Evolutionary conservation across 108 stramenopile genomes (phyloP).

Genomic region (Asterionellopsis glacialis): DNA sequence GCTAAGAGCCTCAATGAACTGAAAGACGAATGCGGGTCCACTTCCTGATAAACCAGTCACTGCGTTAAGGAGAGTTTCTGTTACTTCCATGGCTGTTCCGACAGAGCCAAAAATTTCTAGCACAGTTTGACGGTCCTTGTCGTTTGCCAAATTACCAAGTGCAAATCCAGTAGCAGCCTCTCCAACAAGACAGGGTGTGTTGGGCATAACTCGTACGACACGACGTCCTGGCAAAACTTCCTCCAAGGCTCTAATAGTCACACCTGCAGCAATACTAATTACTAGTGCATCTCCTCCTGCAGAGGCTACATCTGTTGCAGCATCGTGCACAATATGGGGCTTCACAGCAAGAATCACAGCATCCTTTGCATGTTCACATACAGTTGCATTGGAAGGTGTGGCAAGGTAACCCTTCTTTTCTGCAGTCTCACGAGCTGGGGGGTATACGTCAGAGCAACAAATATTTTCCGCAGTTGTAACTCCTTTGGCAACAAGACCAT

Average conservation of each 20-base stretch:
- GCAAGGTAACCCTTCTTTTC: constrained; percentile 52
- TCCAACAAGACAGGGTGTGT: constrained; percentile 90
- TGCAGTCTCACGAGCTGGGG: constrained; percentile 50
- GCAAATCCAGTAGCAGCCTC: constrained; percentile 84
- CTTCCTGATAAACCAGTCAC: constrained; percentile 93
- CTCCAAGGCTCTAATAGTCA: constrained; percentile 67
- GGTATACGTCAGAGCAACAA: constrained; percentile 55
- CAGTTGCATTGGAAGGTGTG: constrained; percentile 47
- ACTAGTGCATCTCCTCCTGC: constrained; percentile 35
- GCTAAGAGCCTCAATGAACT: constrained; percentile 94
- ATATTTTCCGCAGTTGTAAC: constrained; percentile 45
- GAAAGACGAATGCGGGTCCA: constrained; percentile 94
- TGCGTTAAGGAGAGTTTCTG: constrained; percentile 77
- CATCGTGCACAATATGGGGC: constrained; percentile 49
- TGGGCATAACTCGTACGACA: constrained; percentile 94
- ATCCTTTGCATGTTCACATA: constrained; percentile 49
- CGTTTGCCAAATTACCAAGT: constrained; percentile 57
- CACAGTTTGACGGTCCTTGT: constrained; percentile 68
- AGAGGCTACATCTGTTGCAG: constrained; percentile 48
- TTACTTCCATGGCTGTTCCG: constrained; percentile 73
- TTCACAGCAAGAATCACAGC: constrained; percentile 82
- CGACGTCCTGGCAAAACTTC: constrained; percentile 46
- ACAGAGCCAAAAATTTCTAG: constrained; percentile 69
- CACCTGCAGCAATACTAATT: constrained; percentile 89
- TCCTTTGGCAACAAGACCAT: constrained; percentile 53